Conservation (phyloP, 169 alveolate species). For the Cryptosporidium viatorum region DNA sequence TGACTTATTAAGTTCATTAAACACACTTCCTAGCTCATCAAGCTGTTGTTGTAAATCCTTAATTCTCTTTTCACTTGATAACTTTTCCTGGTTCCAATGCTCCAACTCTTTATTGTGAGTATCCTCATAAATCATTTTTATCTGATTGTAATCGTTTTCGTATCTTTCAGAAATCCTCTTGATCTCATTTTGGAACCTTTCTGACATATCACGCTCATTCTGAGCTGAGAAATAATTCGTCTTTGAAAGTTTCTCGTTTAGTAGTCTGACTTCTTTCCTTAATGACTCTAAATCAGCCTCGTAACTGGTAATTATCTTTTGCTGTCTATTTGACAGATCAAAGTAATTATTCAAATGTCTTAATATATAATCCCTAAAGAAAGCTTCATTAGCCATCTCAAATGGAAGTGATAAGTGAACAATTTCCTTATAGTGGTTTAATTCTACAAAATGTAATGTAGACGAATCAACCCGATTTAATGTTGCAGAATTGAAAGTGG, state of each 20-base stretch:
- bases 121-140: slow-evolving; percentile 24
- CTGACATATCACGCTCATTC: slow-evolving; percentile 43
- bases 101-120: slow-evolving; percentile 5
- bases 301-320: background rate
- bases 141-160: slow-evolving; percentile 19
- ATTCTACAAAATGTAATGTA: slow-evolving; percentile 43
- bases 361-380: slow-evolving; percentile 32
- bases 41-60: slow-evolving; percentile 38
- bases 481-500: background rate
- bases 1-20: slow-evolving; percentile 22
- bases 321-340: slow-evolving; percentile 43
- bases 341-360: slow-evolving; percentile 34
- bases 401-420: slow-evolving; percentile 62
- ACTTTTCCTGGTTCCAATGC: slow-evolving; percentile 53
- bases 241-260: slow-evolving; percentile 28
- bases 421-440: slow-evolving; percentile 64
- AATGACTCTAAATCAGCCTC: slow-evolving; percentile 28
- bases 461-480: slow-evolving; percentile 23
- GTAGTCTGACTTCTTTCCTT: background rate
- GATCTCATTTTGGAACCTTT: slow-evolving; percentile 31
- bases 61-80: slow-evolving; percentile 24
- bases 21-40: slow-evolving; percentile 9
- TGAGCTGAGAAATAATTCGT: slow-evolving; percentile 26
- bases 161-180: slow-evolving; percentile 28
- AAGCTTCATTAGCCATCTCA: slow-evolving; percentile 47